These are phyloP conservation scores for Eimeria maxima DNA, from an alignment of 169 alveolate genomes.

Conservation along the genomic window DNA sequence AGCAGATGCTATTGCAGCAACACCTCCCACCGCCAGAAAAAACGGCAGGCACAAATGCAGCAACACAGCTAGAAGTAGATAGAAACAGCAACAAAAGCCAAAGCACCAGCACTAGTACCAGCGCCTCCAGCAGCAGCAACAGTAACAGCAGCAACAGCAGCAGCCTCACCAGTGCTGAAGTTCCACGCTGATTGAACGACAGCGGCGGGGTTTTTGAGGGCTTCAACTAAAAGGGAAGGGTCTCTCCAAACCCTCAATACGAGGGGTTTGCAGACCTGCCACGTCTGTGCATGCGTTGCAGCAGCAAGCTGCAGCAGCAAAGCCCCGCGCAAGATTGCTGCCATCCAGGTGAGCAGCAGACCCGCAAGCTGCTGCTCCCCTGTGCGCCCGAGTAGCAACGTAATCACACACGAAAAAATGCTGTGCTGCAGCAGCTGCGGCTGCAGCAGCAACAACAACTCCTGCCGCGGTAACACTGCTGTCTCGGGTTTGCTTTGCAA, in stretches of 20 bases:
- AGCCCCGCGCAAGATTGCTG: constrained; percentile 34
- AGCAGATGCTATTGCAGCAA: not conserved
- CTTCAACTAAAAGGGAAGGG: not conserved
- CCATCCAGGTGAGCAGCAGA: constrained; percentile 31
- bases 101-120: not conserved
- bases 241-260: not conserved
- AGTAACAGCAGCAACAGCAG: constrained; percentile 42
- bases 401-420: constrained; percentile 8
- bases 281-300: constrained; percentile 16
- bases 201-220: constrained; percentile 10
- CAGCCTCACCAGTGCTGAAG: constrained; percentile 43
- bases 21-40: not conserved
- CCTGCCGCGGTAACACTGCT: constrained; percentile 49
- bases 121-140: not conserved
- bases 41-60: not conserved
- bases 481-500: not conserved
- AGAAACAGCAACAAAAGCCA: not conserved
- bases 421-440: constrained; percentile 59
- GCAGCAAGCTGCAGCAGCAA: constrained; percentile 33
- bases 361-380: constrained; percentile 52
- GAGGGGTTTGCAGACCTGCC: not conserved
- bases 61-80: not conserved
- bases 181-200: constrained; percentile 37
- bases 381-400: constrained; percentile 9
- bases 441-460: constrained; percentile 68